Percentiles rank a stretch among this genome's conserved stretches.
Conservation (phyloP, 805 yeast species). For the Metschnikowia santaceciliae region DNA sequence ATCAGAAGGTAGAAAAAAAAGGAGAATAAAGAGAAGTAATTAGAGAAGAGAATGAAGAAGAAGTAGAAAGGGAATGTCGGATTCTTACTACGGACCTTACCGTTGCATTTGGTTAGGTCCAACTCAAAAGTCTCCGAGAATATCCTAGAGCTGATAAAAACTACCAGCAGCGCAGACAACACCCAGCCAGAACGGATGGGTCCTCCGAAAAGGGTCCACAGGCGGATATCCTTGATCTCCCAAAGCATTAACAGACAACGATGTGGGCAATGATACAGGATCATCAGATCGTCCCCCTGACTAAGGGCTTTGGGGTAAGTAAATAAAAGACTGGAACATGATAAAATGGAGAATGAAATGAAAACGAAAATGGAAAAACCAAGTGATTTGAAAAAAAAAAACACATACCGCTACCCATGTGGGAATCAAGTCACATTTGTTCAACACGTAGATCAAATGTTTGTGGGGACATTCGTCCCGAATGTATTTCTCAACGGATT, state of each 20-base stretch:
- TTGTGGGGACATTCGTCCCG: slow-evolving; percentile 93
- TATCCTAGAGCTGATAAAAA: slow-evolving; percentile 45
- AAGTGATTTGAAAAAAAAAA: neutral
- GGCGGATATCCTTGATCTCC: slow-evolving; percentile 71
- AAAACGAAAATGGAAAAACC: neutral
- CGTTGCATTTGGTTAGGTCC: slow-evolving; percentile 46
- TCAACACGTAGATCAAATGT: slow-evolving; percentile 88
- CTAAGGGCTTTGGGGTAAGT: slow-evolving; percentile 72
- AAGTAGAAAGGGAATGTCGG: slow-evolving; percentile 49
- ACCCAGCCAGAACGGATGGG: slow-evolving; percentile 35
- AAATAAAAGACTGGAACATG: neutral
- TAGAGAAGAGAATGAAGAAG: too few relatives aligned
- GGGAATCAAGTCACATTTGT: slow-evolving; percentile 97
- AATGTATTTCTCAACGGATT: slow-evolving; percentile 87
- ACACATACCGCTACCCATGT: slow-evolving; percentile 98
- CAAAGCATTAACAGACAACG: slow-evolving; percentile 96
- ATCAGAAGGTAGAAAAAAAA: neutral
- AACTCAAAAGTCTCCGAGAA: slow-evolving; percentile 74
- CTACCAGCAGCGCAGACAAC: slow-evolving; percentile 34
- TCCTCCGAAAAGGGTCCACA: slow-evolving; percentile 42
- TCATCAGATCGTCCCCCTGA: slow-evolving; percentile 60
- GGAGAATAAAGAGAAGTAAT: neutral
- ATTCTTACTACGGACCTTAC: slow-evolving; percentile 81
- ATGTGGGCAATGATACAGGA: slow-evolving; percentile 28
- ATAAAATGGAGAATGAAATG: neutral